A percentile compares a stretch with the other conserved stretches of the same genome.
Evolutionary conservation across 768 basidiomycete genomes (phyloP).

Genomic region (Hygrocybe coccinea): DNA sequence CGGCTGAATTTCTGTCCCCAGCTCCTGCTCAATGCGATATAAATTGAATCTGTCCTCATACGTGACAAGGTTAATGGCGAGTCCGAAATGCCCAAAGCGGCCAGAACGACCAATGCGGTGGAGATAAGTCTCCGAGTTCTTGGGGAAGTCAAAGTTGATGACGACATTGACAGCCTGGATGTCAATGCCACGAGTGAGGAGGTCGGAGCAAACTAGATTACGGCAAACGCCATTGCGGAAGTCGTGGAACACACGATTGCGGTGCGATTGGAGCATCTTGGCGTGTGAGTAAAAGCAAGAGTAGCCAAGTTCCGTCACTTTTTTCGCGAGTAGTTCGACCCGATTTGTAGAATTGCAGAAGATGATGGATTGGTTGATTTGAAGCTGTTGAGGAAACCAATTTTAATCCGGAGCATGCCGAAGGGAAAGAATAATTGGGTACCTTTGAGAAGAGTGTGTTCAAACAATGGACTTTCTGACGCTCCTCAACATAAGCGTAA

Average conservation of each 20-base stretch:
- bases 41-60: conserved; percentile 98
- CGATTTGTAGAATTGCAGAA: conserved; percentile 99
- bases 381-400: conserved; percentile 53
- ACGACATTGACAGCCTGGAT: conserved; percentile 99
- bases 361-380: conserved; percentile 99
- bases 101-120: conserved; percentile 98
- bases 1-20: conserved; percentile 95
- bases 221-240: conserved; percentile 98
- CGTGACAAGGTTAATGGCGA: conserved; percentile 97
- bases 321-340: conserved; percentile 98
- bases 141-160: conserved; percentile 99
- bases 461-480: conserved; percentile 98
- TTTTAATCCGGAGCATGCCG: conserved; percentile 3
- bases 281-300: conserved; percentile 99
- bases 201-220: conserved; percentile 96
- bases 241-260: conserved; percentile 99
- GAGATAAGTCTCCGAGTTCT: conserved; percentile 97
- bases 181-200: conserved; percentile 98
- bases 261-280: conserved; percentile 98
- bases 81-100: conserved; percentile 92
- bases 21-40: conserved; percentile 96
- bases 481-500: conserved; percentile 98
- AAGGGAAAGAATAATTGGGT: conserved; percentile 11
- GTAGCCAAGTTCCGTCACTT: conserved; percentile 98
- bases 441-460: conserved; percentile 99